Percentiles rank a stretch among this genome's conserved stretches.
Conservation (phyloP, 805 yeast species). For the Monosporozyma solicola region DNA sequence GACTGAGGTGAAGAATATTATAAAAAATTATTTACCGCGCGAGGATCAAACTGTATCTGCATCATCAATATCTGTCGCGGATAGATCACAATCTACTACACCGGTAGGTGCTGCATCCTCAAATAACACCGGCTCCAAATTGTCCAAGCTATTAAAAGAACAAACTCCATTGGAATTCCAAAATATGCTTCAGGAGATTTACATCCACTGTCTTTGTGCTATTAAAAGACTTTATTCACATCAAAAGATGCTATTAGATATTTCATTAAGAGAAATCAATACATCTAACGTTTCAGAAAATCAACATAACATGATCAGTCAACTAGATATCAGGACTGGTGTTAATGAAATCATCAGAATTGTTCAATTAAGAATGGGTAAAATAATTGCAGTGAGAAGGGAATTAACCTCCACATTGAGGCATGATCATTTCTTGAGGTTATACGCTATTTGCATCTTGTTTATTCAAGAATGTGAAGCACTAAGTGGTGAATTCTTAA, state of each 20-base stretch:
- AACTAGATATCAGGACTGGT: conserved; percentile 57
- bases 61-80: background rate
- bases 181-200: conserved; percentile 52
- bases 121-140: conserved; percentile 29
- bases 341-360: conserved; percentile 60
- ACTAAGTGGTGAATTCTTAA: conserved; percentile 56
- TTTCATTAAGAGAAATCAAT: conserved; percentile 43
- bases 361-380: conserved; percentile 68
- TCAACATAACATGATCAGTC: conserved; percentile 36
- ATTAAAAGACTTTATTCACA: conserved; percentile 66
- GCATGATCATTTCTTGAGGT: conserved; percentile 52
- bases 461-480: conserved; percentile 80
- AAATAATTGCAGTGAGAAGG: conserved; percentile 67
- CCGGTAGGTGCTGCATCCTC: background rate
- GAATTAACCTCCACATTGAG: conserved; percentile 55
- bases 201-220: conserved; percentile 58
- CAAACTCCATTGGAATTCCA: conserved; percentile 72
- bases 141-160: conserved; percentile 45
- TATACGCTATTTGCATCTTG: conserved; percentile 56
- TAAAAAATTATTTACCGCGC: conserved; percentile 55
- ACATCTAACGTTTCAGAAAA: conserved; percentile 20
- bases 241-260: conserved; percentile 67
- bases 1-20: conserved; percentile 62
- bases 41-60: conserved; percentile 15
- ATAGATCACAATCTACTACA: conserved; percentile 1